Conservation (phyloP, 2,329 filamentous ascomycete genomes). For the Aureobasidium sp. region DNA sequence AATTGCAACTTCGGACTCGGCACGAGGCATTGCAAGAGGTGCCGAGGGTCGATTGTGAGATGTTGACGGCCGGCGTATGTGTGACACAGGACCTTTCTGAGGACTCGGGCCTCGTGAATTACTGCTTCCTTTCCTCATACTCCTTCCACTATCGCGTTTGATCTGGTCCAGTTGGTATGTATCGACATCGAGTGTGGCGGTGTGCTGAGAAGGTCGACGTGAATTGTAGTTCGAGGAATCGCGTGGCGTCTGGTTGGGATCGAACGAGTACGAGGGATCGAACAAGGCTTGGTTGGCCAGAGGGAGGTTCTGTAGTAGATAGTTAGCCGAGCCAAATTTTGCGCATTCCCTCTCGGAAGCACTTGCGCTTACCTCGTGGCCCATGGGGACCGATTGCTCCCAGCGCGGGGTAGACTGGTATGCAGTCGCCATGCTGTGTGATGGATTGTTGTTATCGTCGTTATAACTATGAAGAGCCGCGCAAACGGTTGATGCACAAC, state of each 20-base stretch:
- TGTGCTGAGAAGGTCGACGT: conserved; percentile 1
- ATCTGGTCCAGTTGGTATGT: conserved; percentile 5
- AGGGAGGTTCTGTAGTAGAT: not conserved
- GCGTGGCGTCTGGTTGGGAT: not conserved
- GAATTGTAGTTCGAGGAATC: not conserved
- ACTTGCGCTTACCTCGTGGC: not conserved
- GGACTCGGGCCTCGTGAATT: not conserved
- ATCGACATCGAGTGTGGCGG: conserved; percentile 6
- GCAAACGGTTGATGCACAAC: conserved; percentile 6
- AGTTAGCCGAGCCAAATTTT: not conserved
- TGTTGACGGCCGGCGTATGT: not conserved
- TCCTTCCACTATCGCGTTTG: conserved; percentile 3
- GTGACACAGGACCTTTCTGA: not conserved
- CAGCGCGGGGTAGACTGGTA: conserved; percentile 11
- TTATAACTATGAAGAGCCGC: not conserved
- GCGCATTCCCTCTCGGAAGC: not conserved
- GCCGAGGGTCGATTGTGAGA: not conserved
- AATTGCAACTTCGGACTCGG: not conserved
- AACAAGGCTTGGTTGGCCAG: not conserved
- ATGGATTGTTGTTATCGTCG: not conserved
- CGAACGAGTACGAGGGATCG: conserved; percentile 1
- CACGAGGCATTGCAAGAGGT: not conserved
- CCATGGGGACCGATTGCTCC: conserved; percentile 9
- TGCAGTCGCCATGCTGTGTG: conserved; percentile 8
- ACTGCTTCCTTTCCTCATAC: conserved; percentile 1